These are phyloP conservation scores for Suillus luteus DNA, from an alignment of 768 basidiomycete genomes.

Conservation along the genomic window DNA sequence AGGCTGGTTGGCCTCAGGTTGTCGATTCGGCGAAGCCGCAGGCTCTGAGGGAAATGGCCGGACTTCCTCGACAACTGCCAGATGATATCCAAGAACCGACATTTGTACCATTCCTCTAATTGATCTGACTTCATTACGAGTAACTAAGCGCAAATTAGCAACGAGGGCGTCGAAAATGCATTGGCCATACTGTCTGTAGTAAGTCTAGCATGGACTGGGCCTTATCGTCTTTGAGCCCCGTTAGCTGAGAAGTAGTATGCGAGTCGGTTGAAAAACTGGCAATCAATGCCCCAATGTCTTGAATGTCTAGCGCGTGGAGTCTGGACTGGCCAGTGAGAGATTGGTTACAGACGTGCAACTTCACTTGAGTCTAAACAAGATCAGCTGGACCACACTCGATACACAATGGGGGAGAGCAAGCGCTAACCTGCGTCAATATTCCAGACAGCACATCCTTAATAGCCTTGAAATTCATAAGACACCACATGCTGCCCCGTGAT, in stretches of 20 bases:
- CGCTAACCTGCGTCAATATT: slow-evolving; percentile 17
- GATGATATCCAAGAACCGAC: slow-evolving; percentile 31
- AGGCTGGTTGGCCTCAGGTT: slow-evolving; percentile 17
- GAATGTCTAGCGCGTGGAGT: slow-evolving; percentile 27
- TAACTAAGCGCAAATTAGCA: slow-evolving; percentile 16
- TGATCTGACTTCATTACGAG: slow-evolving; percentile 25
- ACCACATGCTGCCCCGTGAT: slow-evolving; percentile 25
- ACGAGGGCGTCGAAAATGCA: not conserved
- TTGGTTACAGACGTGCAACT: slow-evolving; percentile 25
- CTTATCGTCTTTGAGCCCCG: slow-evolving; percentile 22
- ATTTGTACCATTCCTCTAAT: slow-evolving; percentile 30
- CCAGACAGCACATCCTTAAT: slow-evolving; percentile 19
- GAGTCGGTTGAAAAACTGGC: slow-evolving; percentile 23
- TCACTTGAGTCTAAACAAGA: slow-evolving; percentile 19
- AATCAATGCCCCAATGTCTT: slow-evolving; percentile 25
- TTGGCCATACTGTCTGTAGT: slow-evolving; percentile 23
- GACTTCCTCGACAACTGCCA: slow-evolving; percentile 31
- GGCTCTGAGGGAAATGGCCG: slow-evolving; percentile 28
- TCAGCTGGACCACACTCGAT: slow-evolving; percentile 4
- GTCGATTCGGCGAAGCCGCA: slow-evolving; percentile 24
- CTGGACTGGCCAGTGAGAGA: slow-evolving; percentile 14
- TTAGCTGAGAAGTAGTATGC: slow-evolving; percentile 16
- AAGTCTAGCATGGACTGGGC: slow-evolving; percentile 31
- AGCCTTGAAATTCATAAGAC: slow-evolving; percentile 23
- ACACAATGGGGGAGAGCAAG: slow-evolving; percentile 9